Evolutionary conservation across 169 alveolate genomes (phyloP), one percentile per base, ranked within the genome.

Genomic region (Toxoplasma gondii): DNA sequence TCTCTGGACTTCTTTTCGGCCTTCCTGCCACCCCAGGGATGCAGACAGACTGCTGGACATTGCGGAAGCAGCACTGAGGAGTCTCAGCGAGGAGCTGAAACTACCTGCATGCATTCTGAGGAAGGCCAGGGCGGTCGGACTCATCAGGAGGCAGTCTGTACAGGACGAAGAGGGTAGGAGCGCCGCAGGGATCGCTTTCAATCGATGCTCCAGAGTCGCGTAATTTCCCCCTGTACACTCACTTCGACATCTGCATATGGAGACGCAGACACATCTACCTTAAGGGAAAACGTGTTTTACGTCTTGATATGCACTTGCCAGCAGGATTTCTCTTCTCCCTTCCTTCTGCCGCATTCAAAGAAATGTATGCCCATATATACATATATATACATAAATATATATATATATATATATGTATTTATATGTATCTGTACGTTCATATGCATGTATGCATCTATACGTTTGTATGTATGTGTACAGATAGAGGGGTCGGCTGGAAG

Each of bases 51-150:
- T 91, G 53, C 34, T 91, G 43, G 91, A 91, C 41, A 16, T 91
- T 9, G 74, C 94, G 0, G 94, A 91, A 39, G 87, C 16, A 36
- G 70, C 84, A n/a, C 36, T 91, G 64, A 16, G 86, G 17, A 34
- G 12, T 5, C 44, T 45, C 17, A 39, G 78, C n/a, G 74, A 74
- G 38, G 94, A 91, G 0, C 43, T 91, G n/a, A 36, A n/a, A 10
- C 39, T 91, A 0, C 74, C 44, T 27, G 94, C 84, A 7, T 43
- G 43, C 27, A 41, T 91, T 19, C 12, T 91, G 44, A 29, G 94
- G 43, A 91, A 91, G 64, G 81, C 10, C 64, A 31, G 94, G 1
- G 94, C 92, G 5, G 94, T 54, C n/a, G 94, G 94, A 9, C 74
- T 92, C 53, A 43, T 92, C 31, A 80, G 86, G 31, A 16, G 41